Conservation (phyloP, 495 filamentous ascomycete species). For the Talaromyces nanjingensis region DNA sequence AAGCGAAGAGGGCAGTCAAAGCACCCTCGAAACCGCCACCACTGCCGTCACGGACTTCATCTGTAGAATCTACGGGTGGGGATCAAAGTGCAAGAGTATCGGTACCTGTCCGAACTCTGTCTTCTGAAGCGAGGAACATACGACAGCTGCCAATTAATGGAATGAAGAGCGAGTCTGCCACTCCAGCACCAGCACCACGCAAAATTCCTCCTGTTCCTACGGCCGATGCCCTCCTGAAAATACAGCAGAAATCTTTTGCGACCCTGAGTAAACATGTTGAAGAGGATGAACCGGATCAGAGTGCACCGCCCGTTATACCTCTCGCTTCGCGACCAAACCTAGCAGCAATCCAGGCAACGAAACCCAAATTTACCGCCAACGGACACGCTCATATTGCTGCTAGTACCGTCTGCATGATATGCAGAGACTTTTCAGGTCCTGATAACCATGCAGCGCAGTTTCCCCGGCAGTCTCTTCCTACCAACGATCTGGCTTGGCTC, state of each 20-base stretch:
- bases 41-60: slow-evolving; percentile 2
- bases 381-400: slow-evolving; percentile 11
- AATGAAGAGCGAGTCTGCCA: not conserved
- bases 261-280: slow-evolving; percentile 27
- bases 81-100: slow-evolving; percentile 15
- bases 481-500: slow-evolving; percentile 59
- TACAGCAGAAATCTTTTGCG: slow-evolving; percentile 32
- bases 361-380: slow-evolving; percentile 35
- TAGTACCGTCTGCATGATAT: slow-evolving; percentile 57
- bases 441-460: slow-evolving; percentile 74
- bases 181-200: slow-evolving; percentile 12
- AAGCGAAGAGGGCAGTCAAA: slow-evolving; percentile 1
- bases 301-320: slow-evolving; percentile 49
- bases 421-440: slow-evolving; percentile 79
- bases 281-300: slow-evolving; percentile 12
- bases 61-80: slow-evolving; percentile 5
- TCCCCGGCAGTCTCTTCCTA: slow-evolving; percentile 61
- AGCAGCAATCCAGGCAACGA: slow-evolving; percentile 45
- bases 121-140: slow-evolving; percentile 16
- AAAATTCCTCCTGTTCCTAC: slow-evolving; percentile 32
- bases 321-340: slow-evolving; percentile 51
- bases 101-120: slow-evolving; percentile 27
- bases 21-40: not conserved
- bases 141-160: slow-evolving; percentile 12
- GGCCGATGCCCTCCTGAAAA: slow-evolving; percentile 20